Evolutionary conservation across 2,329 filamentous ascomycete genomes (phyloP), one percentile per base, ranked within the genome.

Genomic region (Curvularia spicifera): DNA sequence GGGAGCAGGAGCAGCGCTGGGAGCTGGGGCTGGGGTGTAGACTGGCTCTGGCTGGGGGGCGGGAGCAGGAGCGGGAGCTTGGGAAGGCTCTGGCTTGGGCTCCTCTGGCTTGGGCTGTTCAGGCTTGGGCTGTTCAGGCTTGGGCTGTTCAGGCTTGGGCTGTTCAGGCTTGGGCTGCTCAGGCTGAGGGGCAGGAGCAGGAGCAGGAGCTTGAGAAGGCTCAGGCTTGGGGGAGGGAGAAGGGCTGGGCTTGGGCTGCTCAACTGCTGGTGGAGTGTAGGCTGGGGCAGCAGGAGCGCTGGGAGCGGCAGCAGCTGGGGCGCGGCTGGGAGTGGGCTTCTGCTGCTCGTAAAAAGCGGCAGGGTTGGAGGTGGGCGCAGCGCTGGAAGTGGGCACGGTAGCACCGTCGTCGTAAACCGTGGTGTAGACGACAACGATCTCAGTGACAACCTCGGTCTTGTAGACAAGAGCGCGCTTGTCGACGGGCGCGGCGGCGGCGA

Each of bases 351-450:
- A 70, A 59, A 68, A 66, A 47, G 59, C 63, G 57, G 62, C 71
- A 47, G 64, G 64, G 18, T 63, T 55, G 10, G 62, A 56, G 37
- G 68, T 68, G 51, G 69, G 64, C 8, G 13, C n/a, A 8, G 49
- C 28, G 18, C 28, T 44, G 13, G 40, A 7, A 26, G 49, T 28
- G 15, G 50, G 4, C 28, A 67, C 39, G 13, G 57, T 45, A 3
- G 63, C 53, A 24, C 70, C 61, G 59, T 68, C 68, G 29, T 70
- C 72, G 60, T 65, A 76, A 63, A 76, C 65, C 33, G 75, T 77
- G 66, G 72, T 74, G 65, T 70, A 76, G 65, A 73, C 58, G 35
- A 74, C 54, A 40, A 74, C 68, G 29, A 73, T 76, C 68, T 76
- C 73, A 33, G 69, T 55, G 46, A 73, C 67, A 22, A 71, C 31